Conservation (phyloP, 257 asterid species). For the Forsythia suspensa region DNA sequence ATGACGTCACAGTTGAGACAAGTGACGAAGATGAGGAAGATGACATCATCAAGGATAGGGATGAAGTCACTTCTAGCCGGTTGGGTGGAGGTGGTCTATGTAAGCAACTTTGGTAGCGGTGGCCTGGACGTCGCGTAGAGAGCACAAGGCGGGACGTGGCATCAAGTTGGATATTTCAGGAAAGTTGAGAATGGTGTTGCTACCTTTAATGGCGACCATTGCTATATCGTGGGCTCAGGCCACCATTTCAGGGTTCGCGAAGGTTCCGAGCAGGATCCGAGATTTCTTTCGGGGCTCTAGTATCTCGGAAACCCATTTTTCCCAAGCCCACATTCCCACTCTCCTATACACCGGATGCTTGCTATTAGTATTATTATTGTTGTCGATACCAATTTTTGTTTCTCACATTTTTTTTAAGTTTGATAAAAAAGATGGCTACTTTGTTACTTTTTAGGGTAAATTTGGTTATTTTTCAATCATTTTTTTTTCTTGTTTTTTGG, state of each 20-base stretch:
- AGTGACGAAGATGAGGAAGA: background rate
- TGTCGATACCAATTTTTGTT: too few species aligned
- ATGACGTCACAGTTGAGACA: background rate
- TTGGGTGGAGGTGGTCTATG: conserved; percentile 39
- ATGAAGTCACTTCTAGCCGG: too few species aligned
- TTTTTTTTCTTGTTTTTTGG: too few species aligned
- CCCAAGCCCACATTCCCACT: conserved; percentile 40
- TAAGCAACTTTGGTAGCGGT: conserved; percentile 75
- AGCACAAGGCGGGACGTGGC: conserved; percentile 65
- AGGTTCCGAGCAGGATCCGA: conserved; percentile 82
- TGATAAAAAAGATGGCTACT: too few species aligned
- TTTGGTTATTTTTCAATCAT: too few species aligned
- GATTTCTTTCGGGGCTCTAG: conserved; percentile 77
- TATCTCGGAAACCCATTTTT: conserved; percentile 65
- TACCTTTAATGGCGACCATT: conserved; percentile 71
- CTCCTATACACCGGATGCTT: conserved; percentile 58
- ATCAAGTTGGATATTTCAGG: conserved; percentile 20
- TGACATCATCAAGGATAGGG: too few species aligned
- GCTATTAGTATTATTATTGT: background rate
- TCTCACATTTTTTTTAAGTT: too few species aligned
- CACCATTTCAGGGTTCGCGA: conserved; percentile 37
- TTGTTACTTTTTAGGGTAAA: too few species aligned
- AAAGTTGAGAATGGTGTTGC: conserved; percentile 47
- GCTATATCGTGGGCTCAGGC: conserved; percentile 71
- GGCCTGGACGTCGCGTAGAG: conserved; percentile 73